A percentile compares a stretch with the other conserved stretches of the same genome.
Evolutionary conservation across 306 rosid genomes (phyloP).

Genomic region (Sicyos baderoa): DNA sequence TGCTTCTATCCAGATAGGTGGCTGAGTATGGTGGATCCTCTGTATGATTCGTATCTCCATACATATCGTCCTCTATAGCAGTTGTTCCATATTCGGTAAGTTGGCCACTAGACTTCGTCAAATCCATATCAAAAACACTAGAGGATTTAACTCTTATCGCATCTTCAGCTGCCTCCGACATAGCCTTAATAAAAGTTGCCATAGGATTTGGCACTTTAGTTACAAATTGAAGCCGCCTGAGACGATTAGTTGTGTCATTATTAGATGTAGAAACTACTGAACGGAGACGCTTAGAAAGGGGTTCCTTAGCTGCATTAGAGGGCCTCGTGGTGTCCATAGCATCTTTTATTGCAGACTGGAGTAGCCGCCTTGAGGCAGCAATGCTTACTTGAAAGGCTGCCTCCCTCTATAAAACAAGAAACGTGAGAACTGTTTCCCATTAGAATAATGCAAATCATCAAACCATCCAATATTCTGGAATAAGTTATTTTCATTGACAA

Average conservation of each 20-base stretch:
- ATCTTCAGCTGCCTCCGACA: constrained; percentile 87
- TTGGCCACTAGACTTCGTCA: constrained; percentile 12
- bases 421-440: constrained; percentile 15
- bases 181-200: constrained; percentile 86
- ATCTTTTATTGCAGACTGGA: constrained; percentile 86
- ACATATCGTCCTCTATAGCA: constrained; percentile 25
- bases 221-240: constrained; percentile 39
- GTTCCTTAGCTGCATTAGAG: constrained; percentile 25
- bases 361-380: constrained; percentile 72
- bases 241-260: constrained; percentile 48
- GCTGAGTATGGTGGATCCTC: constrained; percentile 32
- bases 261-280: constrained; percentile 71
- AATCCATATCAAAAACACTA: constrained; percentile 58
- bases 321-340: constrained; percentile 61
- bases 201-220: constrained; percentile 63
- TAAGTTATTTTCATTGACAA: not conserved
- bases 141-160: constrained; percentile 59
- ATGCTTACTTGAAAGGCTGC: constrained; percentile 25
- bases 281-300: constrained; percentile 68
- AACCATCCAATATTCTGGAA: not conserved
- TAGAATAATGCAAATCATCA: not conserved
- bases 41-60: constrained; percentile 36
- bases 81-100: constrained; percentile 29
- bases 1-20: constrained; percentile 29
- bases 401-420: constrained; percentile 41